phyloP scores from a whole-genome alignment of 2,329 filamentous ascomycete genomes.

The Cercospora beticola region DNA sequence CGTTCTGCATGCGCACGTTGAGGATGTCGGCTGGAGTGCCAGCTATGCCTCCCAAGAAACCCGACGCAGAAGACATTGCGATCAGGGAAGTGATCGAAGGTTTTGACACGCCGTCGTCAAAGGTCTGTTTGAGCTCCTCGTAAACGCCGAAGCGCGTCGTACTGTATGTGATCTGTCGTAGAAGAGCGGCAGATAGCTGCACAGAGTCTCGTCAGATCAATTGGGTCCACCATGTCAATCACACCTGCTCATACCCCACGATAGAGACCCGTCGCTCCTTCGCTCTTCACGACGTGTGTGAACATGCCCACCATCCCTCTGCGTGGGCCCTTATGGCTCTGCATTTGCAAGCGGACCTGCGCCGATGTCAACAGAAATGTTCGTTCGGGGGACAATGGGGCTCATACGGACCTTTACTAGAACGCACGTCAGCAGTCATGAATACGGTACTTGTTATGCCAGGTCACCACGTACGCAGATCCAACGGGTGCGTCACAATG shows the following conservation, averaged over 20 bases:
- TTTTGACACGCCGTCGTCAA: constrained; percentile 52
- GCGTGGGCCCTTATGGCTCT: constrained; percentile 66
- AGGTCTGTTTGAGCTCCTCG: constrained; percentile 79
- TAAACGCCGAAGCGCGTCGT: constrained; percentile 96
- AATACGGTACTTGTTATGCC: neutral
- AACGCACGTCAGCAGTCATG: constrained; percentile 35
- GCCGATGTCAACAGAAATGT: constrained; percentile 22
- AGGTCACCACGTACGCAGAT: constrained; percentile 66
- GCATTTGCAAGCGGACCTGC: constrained; percentile 84
- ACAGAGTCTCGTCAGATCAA: constrained; percentile 5
- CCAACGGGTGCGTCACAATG: constrained; percentile 86
- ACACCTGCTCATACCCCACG: constrained; percentile 59
- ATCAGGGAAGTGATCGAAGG: constrained; percentile 72
- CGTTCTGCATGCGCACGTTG: constrained; percentile 98
- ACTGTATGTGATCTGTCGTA: constrained; percentile 90
- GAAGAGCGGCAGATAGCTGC: constrained; percentile 80
- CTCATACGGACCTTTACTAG: constrained; percentile 48
- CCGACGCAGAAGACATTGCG: constrained; percentile 77
- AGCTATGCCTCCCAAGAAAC: constrained; percentile 82
- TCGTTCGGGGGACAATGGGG: constrained; percentile 1
- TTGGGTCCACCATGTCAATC: neutral
- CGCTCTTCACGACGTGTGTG: constrained; percentile 70
- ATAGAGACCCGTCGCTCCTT: constrained; percentile 82
- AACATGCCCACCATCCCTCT: constrained; percentile 85
- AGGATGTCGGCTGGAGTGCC: constrained; percentile 95